phyloP scores from a whole-genome alignment of 805 yeast species.

The Huiozyma sinensis region DNA sequence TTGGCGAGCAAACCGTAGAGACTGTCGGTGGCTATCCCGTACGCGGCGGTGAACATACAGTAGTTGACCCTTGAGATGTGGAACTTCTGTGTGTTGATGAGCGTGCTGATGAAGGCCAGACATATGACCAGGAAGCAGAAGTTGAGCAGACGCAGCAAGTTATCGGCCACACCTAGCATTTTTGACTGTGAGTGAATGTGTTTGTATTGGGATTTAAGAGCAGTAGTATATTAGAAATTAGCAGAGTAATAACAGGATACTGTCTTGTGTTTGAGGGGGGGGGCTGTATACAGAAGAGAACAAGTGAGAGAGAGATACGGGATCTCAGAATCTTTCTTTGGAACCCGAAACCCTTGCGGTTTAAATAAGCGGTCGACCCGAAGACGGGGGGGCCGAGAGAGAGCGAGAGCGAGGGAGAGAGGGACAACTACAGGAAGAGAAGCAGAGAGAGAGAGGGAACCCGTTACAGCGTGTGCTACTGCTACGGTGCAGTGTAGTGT shows the following conservation, averaged over 20 bases:
- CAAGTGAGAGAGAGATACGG: neutral
- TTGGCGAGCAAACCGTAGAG: constrained; percentile 71
- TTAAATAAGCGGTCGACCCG: no score
- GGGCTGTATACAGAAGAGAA: no score
- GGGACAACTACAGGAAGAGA: no score
- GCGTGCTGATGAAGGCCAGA: constrained; percentile 83
- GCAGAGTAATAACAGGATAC: neutral
- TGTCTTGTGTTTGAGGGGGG: no score
- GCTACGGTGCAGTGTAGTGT: no score
- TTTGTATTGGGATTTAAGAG: neutral
- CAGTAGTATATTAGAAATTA: neutral
- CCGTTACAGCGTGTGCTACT: no score
- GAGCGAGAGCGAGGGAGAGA: no score
- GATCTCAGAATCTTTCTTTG: neutral
- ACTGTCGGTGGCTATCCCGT: constrained; percentile 70
- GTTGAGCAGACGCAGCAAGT: constrained; percentile 62
- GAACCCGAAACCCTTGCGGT: no score
- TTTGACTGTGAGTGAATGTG: constrained; percentile 10
- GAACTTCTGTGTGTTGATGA: constrained; percentile 55
- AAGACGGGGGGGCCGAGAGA: no score
- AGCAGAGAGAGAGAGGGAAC: no score
- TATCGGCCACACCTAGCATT: constrained; percentile 66
- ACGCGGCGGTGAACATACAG: constrained; percentile 78
- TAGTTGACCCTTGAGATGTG: constrained; percentile 74
- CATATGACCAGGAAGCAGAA: constrained; percentile 66